phyloP scores from a whole-genome alignment of 2,329 filamentous ascomycete genomes.

The Ophiocordyceps polyrhachis-furcata region DNA sequence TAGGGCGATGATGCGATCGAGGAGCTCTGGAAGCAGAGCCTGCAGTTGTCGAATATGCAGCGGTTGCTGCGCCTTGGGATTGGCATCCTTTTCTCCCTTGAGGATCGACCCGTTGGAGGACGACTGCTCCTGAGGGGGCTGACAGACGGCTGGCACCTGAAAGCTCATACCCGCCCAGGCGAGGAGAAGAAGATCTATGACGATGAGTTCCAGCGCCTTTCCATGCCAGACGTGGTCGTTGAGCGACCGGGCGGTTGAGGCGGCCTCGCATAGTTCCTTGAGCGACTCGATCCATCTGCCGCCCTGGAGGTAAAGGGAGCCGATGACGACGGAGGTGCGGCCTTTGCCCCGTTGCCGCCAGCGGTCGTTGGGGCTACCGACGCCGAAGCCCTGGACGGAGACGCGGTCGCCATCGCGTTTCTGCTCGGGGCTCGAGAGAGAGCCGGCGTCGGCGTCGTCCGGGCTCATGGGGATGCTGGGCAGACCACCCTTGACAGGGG shows the following conservation, averaged over 20 bases:
- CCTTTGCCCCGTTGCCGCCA: constrained; percentile 67
- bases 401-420: constrained; percentile 28
- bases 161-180: constrained; percentile 77
- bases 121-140: constrained; percentile 26
- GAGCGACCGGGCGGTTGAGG: constrained; percentile 53
- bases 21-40: constrained; percentile 47
- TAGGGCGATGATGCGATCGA: constrained; percentile 55
- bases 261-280: constrained; percentile 65
- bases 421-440: constrained; percentile 23
- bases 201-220: constrained; percentile 77
- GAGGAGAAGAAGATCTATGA: constrained; percentile 66
- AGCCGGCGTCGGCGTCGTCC: constrained; percentile 22
- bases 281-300: constrained; percentile 82
- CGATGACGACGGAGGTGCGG: constrained; percentile 60
- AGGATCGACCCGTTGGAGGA: constrained; percentile 13
- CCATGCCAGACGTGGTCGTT: constrained; percentile 97
- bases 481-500: constrained; percentile 28
- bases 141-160: constrained; percentile 43
- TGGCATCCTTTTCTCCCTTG: constrained; percentile 15
- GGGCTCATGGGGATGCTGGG: constrained; percentile 29
- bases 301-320: constrained; percentile 71
- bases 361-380: constrained; percentile 53
- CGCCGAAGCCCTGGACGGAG: constrained; percentile 52
- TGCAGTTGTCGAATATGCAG: constrained; percentile 33
- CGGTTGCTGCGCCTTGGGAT: constrained; percentile 19